These are phyloP conservation scores for Naganishia friedmannii DNA, from an alignment of 768 basidiomycete species.

Conservation along the genomic window DNA sequence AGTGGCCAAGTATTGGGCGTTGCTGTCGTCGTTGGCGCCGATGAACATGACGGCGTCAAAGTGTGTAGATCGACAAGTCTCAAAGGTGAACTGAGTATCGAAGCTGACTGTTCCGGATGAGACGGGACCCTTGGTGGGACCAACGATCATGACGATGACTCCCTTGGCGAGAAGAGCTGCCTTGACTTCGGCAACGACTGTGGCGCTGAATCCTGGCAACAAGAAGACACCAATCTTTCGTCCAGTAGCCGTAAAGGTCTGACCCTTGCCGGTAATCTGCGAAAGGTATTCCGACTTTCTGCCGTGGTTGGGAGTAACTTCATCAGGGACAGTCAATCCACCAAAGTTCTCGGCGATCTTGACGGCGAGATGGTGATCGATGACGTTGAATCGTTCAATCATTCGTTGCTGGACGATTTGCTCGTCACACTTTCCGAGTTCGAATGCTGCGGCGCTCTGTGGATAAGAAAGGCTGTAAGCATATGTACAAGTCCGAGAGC, in stretches of 20 bases:
- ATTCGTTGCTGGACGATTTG: constrained; percentile 66
- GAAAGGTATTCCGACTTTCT: constrained; percentile 61
- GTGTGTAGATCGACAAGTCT: constrained; percentile 68
- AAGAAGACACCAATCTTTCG: constrained; percentile 71
- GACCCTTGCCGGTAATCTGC: constrained; percentile 55
- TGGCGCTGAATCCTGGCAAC: constrained; percentile 68
- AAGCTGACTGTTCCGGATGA: constrained; percentile 49
- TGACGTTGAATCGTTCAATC: constrained; percentile 65
- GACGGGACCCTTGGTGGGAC: constrained; percentile 63
- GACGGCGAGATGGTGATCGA: constrained; percentile 71
- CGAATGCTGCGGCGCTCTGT: constrained; percentile 66
- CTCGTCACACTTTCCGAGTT: constrained; percentile 79
- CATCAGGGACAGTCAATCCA: constrained; percentile 59
- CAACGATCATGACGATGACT: constrained; percentile 62
- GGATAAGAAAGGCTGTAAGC: neutral
- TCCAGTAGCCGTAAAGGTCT: constrained; percentile 53
- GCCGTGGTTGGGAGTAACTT: constrained; percentile 61
- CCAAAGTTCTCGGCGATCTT: constrained; percentile 67
- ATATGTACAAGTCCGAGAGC: too few species aligned
- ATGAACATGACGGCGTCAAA: constrained; percentile 81
- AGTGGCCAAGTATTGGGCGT: constrained; percentile 58
- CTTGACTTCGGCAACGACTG: constrained; percentile 63
- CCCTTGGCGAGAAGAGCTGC: constrained; percentile 58
- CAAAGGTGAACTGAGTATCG: constrained; percentile 65
- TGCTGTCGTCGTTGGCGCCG: constrained; percentile 58